Base-by-base conservation (phyloP, 176 grass and related monocot species). In the Panicum miliaceum region DNA sequence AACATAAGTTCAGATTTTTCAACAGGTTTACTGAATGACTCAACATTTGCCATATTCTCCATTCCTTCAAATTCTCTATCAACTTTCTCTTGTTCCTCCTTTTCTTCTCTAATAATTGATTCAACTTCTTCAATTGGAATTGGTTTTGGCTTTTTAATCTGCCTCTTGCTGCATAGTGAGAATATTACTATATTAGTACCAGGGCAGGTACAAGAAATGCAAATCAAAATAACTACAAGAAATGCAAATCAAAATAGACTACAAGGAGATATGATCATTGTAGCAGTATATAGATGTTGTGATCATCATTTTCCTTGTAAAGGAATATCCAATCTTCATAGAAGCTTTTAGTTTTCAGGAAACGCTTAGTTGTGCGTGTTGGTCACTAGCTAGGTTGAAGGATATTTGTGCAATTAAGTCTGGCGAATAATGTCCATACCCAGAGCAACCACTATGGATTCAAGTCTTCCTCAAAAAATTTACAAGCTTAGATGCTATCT, bases 131-230 rank as follows among this genome's bases (percentile, higher is more conserved):
- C 91, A 50, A 69, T 11, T 65, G 83, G 76, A 85, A 96, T 87
- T 51, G 88, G 91, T 84, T 88, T 96, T 80, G 90, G 93, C 82
- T 96, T 99, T 88, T 90, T 94, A 87, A 99, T 93, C 82, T 92
- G 92, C 78, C 92, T 75, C 68, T 90, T 92, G 38, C 96, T 98
- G 69, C 84, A 90, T 51, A 77, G 68, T 32, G 23, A 15, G 11
- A 83, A 84, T 65, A 75, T 83, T 29, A 52, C 7, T 22, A 82
- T 64, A 78, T 86, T 19, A 66, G 10, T 25, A 67, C 7, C 12
- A 42, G 75, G 22, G 46, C 23, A 81, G 46, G 1, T 61, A 88
- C 4, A 69, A 61, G 27, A 68, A 63, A 18, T 73, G 18, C 12
- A 87, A 72, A 51, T 41, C 22, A 10, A 4, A 81, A 68, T 23